A percentile compares a stretch with the other conserved stretches of the same genome.
Conservation (phyloP, 73 alveolate genomes). For the Tetrahymena elliotti region DNA sequence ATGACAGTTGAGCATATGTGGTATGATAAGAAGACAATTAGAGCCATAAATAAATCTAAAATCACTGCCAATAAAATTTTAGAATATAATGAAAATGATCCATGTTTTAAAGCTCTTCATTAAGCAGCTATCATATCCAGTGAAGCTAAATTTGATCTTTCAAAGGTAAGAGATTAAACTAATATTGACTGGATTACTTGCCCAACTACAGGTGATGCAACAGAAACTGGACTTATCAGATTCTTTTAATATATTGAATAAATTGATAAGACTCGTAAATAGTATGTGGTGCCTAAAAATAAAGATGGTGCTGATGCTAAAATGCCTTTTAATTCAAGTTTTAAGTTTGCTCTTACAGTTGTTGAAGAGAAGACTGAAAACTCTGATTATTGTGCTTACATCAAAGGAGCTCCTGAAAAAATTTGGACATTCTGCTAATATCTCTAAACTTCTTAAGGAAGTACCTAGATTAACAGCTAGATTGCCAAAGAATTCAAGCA, state of each 20-base stretch:
- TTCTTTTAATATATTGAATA: constrained; percentile 67
- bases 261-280: constrained; percentile 34
- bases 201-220: constrained; percentile 77
- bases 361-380: neutral
- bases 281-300: neutral
- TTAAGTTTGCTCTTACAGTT: neutral
- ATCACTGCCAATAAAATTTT: neutral
- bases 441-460: neutral
- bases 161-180: neutral
- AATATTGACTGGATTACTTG: constrained; percentile 32
- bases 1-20: constrained; percentile 85
- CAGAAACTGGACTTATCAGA: constrained; percentile 82
- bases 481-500: constrained; percentile 6
- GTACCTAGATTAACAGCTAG: neutral
- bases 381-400: constrained; percentile 31
- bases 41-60: constrained; percentile 1
- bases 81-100: constrained; percentile 12
- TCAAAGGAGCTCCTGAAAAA: constrained; percentile 92
- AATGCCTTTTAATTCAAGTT: constrained; percentile 10
- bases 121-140: constrained; percentile 6
- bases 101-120: neutral
- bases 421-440: constrained; percentile 33
- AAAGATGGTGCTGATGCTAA: neutral
- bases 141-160: constrained; percentile 9
- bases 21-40: constrained; percentile 43